Base-by-base conservation (phyloP, 805 yeast species). In the Priceomyces castillae region DNA sequence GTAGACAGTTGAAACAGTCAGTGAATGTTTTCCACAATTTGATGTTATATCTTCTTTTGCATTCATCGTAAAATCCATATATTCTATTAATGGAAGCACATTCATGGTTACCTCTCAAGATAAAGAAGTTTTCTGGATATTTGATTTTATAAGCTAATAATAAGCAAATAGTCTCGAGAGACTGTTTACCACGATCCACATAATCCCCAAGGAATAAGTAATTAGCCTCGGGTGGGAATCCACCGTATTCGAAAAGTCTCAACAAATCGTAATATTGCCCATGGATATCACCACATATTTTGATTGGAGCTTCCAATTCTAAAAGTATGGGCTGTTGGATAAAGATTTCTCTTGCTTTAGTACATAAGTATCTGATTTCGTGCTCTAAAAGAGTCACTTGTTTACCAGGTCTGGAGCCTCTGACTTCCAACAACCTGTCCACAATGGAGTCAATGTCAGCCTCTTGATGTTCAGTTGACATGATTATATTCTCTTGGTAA, bases 21-120 rank as follows among this genome's bases (percentile, higher is more conserved):
- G 97, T 94, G 64, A 92, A 94, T 11, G 97, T 90, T 71, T 95
- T 95, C 99, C 99, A 92, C 56, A 92, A 85, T 73, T 92, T 92
- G 72, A 94, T 92, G 74, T 90, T 92, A 75, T 90, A 94, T 67
- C 99, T 86, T 76, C 99, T 86, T 67, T 90, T 89, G 75, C 99
- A 92, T 73, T 92, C 99, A 71, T 92, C 99, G 72, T 92, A 92
- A 68, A 92, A 92, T 30, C 99, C 99, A 69, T 92, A 92, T 66
- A 92, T 90, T 73, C 98, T 86, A 73, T 92, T 92, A 65, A 94
- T 92, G 31, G 96, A 87, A 20, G 99, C 99, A 76, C 96, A 88
- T 74, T 92, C 99, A 74, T 92, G 99, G 72, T 92, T 92, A 52
- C 99, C 99, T 76, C 99, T 84, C 57, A 92, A 78, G 57, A 92